Base-by-base conservation (phyloP, 257 asterid genomes). In the Nicotiana knightiana region DNA sequence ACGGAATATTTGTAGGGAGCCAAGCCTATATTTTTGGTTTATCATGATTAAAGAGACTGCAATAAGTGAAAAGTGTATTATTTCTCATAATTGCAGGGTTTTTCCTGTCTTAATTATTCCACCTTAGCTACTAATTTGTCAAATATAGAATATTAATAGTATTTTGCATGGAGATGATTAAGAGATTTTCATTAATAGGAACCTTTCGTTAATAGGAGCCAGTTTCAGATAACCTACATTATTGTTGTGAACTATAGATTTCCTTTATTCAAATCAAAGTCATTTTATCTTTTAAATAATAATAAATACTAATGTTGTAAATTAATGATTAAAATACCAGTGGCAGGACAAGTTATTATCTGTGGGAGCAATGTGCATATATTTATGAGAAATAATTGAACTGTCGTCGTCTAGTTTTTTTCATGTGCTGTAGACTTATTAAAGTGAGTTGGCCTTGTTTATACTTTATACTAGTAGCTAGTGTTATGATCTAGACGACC, bases 1-100 rank as follows among this genome's bases (percentile, higher is more conserved):
- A 75, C 28, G 24, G 80, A 75, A 75, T 75, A 75, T 51, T 75
- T 75, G 28, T 51, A 13, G 64, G 80, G 80, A 51, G 51, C 64
- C 32, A 48, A 12, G 21, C 46, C 80, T 8, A 75, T 26, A 48
- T 48, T 24, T 51, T 75, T 0, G 46, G 64, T 46, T 28, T 24
- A 51, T 75, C 63, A 75, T 28, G 26, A 75, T 75, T 51, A 63
- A 51, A 51, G 16, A 75, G 63, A 75, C 63, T 28, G 62, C 62
- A 75, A 75, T 75, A 13, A 51, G 80, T 75, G 64, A 75, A 26
- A 51, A 53, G 46, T 75, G 48, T 28, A 75, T 26, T 75, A 75
- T 75, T 75, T 51, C 46, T 75, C 64, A 26, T 75, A 75, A 75
- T 75, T 51, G 17, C 28, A 75, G 63, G 79, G 26, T 48, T 21